phyloP scores from a whole-genome alignment of 2,329 filamentous ascomycete genomes.

The Aspergillus sergii region DNA sequence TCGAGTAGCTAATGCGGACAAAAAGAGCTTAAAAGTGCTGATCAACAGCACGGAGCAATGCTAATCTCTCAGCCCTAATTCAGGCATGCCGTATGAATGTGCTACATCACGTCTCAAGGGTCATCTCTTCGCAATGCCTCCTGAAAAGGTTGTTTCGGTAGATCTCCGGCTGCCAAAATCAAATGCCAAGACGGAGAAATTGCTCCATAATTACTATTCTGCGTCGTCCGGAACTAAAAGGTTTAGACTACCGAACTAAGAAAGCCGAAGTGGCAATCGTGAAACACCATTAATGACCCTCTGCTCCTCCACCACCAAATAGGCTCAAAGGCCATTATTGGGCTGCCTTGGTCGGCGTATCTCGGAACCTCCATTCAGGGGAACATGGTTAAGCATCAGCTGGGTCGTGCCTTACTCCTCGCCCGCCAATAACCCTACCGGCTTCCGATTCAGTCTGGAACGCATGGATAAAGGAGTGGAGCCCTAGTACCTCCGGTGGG shows the following conservation, averaged over 20 bases:
- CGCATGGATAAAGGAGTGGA: background rate
- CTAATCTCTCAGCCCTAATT: background rate
- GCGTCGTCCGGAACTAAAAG: background rate
- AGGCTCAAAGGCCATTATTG: background rate
- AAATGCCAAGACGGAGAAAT: conserved; percentile 11
- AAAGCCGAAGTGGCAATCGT: conserved; percentile 7
- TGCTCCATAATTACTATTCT: background rate
- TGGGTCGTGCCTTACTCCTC: background rate
- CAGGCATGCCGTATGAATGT: background rate
- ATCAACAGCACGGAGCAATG: background rate
- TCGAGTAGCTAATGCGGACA: background rate
- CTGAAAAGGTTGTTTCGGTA: background rate
- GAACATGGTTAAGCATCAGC: conserved; percentile 2
- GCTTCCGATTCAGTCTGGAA: background rate
- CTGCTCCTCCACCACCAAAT: background rate
- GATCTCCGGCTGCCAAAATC: background rate
- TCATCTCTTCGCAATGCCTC: background rate
- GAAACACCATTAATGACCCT: conserved; percentile 8
- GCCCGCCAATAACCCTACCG: background rate
- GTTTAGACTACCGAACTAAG: conserved; percentile 4
- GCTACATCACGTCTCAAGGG: background rate
- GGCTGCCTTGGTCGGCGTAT: background rate
- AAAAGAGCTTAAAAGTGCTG: background rate
- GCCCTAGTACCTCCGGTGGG: background rate
- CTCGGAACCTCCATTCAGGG: background rate